phyloP scores from a whole-genome alignment of 169 alveolate genomes.

The Cryptosporidium muris region DNA sequence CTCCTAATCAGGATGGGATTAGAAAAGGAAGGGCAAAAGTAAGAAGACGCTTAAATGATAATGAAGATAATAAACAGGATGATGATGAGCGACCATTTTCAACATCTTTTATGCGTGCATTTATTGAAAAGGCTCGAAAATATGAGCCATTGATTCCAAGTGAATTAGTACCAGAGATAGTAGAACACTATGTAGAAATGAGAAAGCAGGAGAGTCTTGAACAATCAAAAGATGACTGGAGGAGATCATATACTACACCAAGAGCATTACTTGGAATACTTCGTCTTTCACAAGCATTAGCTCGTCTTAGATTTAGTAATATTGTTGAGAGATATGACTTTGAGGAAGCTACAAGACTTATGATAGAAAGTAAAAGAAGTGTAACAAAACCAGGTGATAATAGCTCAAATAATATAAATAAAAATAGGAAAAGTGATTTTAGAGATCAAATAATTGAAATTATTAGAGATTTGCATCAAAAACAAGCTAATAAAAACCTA shows the following conservation, averaged over 20 bases:
- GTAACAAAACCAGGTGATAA: constrained; percentile 79
- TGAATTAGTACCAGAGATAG: constrained; percentile 84
- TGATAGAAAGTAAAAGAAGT: constrained; percentile 87
- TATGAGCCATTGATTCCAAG: constrained; percentile 82
- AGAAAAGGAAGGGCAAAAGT: constrained; percentile 11
- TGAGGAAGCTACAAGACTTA: constrained; percentile 94
- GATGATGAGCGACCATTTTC: constrained; percentile 35
- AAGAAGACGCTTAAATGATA: constrained; percentile 4
- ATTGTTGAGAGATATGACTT: constrained; percentile 90
- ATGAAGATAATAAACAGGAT: too few relatives aligned
- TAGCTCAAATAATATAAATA: constrained; percentile 44
- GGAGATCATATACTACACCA: constrained; percentile 94
- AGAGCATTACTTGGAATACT: constrained; percentile 94
- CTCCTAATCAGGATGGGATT: not conserved
- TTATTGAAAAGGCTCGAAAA: constrained; percentile 88
- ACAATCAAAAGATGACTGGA: constrained; percentile 78
- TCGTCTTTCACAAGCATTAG: constrained; percentile 92
- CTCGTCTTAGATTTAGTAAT: constrained; percentile 92
- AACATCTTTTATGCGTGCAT: constrained; percentile 86
- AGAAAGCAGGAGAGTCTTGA: constrained; percentile 82
- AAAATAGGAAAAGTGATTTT: constrained; percentile 73
- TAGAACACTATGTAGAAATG: constrained; percentile 81
- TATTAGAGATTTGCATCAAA: constrained; percentile 76
- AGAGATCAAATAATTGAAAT: constrained; percentile 83
- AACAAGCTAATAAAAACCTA: constrained; percentile 65